Percentiles rank a stretch among this genome's conserved stretches.
Evolutionary conservation across 1,139 yeast species (phyloP).

Genomic region (Hemisphaericaspora lyxosophila): DNA sequence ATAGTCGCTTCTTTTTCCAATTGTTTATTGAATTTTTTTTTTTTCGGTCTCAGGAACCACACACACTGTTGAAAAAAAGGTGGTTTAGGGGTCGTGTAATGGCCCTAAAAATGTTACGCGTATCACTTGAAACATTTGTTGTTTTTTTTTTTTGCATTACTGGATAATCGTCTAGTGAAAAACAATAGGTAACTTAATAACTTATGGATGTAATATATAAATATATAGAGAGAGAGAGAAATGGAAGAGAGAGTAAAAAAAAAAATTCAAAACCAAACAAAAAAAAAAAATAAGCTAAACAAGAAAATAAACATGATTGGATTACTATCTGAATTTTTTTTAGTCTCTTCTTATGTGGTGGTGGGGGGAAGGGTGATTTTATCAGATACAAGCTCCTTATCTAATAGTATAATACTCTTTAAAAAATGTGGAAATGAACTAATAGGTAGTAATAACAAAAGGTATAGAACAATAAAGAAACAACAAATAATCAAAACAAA

Average conservation of each 20-base stretch:
- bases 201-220: not conserved
- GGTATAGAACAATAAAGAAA: constrained; percentile 1
- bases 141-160: too few relatives aligned
- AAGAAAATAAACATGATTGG: too few relatives aligned
- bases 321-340: too few relatives aligned
- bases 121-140: too few relatives aligned
- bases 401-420: not conserved
- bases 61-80: not conserved
- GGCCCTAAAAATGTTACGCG: too few relatives aligned
- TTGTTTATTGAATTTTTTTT: not conserved
- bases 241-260: not conserved
- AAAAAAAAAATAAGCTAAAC: not conserved
- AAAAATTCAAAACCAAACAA: not conserved
- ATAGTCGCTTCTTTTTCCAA: too few relatives aligned
- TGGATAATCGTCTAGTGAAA: too few relatives aligned
- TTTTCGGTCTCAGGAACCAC: not conserved
- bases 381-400: too few relatives aligned
- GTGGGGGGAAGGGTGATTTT: too few relatives aligned
- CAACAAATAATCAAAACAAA: constrained; percentile 2
- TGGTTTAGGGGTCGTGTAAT: not conserved
- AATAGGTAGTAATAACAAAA: not conserved
- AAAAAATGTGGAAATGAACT: constrained; percentile 1
- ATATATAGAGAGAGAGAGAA: not conserved
- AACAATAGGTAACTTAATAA: not conserved
- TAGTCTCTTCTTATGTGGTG: too few relatives aligned